Percentiles rank a stretch among this genome's conserved stretches.
Evolutionary conservation across 1,284 basidiomycete genomes (phyloP).

Genomic region (Kalmanozyma brasiliensis): DNA sequence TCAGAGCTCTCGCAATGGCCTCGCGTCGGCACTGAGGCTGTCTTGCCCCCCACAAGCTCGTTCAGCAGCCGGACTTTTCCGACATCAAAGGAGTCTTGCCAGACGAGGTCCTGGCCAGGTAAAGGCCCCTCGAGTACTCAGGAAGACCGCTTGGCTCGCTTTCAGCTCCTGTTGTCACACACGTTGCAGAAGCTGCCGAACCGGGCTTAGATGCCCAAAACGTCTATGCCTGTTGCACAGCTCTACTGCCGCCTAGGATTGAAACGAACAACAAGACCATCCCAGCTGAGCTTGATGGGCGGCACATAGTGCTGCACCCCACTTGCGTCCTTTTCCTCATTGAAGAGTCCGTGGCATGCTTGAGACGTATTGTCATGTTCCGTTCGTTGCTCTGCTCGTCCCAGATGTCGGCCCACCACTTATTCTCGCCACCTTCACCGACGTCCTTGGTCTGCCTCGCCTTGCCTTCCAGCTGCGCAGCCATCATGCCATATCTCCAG

Average conservation of each 20-base stretch:
- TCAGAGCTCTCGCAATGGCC: too few species aligned
- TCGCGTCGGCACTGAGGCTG: too few species aligned
- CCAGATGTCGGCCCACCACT: slow-evolving; percentile 59
- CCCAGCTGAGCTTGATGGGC: slow-evolving; percentile 49
- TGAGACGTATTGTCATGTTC: slow-evolving; percentile 23
- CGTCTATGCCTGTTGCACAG: not conserved
- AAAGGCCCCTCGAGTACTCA: too few species aligned
- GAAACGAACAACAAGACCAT: slow-evolving; percentile 52
- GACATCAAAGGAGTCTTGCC: too few species aligned
- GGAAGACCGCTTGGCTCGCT: too few species aligned
- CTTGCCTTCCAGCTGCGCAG: slow-evolving; percentile 15
- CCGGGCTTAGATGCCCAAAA: not conserved
- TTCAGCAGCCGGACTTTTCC: too few species aligned
- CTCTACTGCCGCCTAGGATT: not conserved
- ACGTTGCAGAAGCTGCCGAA: too few species aligned
- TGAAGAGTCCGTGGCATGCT: not conserved
- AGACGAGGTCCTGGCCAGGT: too few species aligned
- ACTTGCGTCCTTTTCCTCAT: slow-evolving; percentile 4
- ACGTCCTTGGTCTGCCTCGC: not conserved
- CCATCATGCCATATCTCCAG: slow-evolving; percentile 39
- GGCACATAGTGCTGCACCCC: slow-evolving; percentile 30
- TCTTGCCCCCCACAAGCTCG: too few species aligned
- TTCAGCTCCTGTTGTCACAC: too few species aligned
- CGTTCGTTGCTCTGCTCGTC: slow-evolving; percentile 49
- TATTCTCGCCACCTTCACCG: slow-evolving; percentile 44